Conservation (phyloP, 2,329 filamentous ascomycete species). For the Ceratocystis lukuohia region DNA sequence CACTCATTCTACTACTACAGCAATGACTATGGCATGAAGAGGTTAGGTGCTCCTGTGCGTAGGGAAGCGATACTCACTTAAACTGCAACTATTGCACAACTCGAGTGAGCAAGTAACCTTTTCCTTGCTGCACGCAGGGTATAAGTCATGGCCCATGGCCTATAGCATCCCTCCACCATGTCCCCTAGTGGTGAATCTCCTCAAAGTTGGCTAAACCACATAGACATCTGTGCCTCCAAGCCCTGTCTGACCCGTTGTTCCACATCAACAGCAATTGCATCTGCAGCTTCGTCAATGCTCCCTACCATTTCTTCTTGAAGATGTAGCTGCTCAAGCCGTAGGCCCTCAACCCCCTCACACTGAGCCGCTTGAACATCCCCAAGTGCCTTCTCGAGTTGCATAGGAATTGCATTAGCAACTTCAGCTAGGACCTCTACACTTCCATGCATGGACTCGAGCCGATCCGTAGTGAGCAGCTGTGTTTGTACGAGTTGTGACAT, state of each 20-base stretch:
- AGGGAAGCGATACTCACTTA: too few relatives aligned
- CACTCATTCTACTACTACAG: too few relatives aligned
- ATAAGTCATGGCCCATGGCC: not conserved
- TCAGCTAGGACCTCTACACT: not conserved
- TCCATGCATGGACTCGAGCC: not conserved
- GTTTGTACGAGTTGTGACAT: not conserved
- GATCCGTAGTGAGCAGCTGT: not conserved
- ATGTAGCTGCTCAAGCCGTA: constrained; percentile 2
- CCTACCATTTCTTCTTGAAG: constrained; percentile 1
- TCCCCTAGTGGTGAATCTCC: not conserved
- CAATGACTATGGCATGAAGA: too few relatives aligned
- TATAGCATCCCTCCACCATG: not conserved
- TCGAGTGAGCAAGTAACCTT: not conserved
- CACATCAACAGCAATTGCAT: not conserved
- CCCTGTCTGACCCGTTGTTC: not conserved
- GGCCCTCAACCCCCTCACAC: not conserved
- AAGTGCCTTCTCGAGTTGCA: constrained; percentile 1
- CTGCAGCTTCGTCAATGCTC: not conserved
- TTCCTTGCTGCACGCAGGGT: not conserved
- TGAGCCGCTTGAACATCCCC: constrained; percentile 4
- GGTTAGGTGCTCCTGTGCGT: too few relatives aligned
- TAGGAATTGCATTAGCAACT: not conserved
- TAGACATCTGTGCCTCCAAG: not conserved
- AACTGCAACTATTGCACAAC: too few relatives aligned
- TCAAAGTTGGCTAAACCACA: not conserved